A percentile compares a stretch with the other conserved stretches of the same genome.
These are phyloP conservation scores for Dicorynia guianensis DNA, from an alignment of 306 rosid genomes.

Conservation along the genomic window DNA sequence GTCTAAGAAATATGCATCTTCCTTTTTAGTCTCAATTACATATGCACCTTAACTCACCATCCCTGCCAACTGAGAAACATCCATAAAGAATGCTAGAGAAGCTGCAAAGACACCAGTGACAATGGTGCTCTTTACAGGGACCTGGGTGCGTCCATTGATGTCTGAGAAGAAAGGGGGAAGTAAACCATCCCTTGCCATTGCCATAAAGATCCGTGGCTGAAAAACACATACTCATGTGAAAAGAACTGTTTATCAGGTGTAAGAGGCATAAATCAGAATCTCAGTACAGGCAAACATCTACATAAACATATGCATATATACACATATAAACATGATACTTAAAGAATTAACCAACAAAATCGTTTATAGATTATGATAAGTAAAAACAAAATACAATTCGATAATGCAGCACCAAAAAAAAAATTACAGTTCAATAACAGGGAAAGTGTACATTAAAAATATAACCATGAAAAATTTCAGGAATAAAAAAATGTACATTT, in stretches of 20 bases:
- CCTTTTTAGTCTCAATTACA: slow-evolving; percentile 16
- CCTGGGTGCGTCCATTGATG: slow-evolving; percentile 44
- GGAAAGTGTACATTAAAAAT: neutral
- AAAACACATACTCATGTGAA: slow-evolving; percentile 32
- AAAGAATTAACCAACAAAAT: neutral
- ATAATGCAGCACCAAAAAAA: no score
- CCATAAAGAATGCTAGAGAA: slow-evolving; percentile 74
- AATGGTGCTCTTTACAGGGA: slow-evolving; percentile 63
- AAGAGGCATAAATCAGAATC: slow-evolving; percentile 29
- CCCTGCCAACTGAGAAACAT: slow-evolving; percentile 79
- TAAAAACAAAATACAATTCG: neutral
- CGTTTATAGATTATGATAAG: neutral
- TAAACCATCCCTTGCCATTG: slow-evolving; percentile 73
- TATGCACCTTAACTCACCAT: slow-evolving; percentile 63
- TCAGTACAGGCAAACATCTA: slow-evolving; percentile 7
- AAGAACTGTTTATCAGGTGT: slow-evolving; percentile 31
- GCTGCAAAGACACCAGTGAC: slow-evolving; percentile 62
- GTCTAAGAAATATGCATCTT: slow-evolving; percentile 30
- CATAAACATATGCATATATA: neutral
- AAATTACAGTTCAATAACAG: neutral
- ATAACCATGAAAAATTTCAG: neutral
- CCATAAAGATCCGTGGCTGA: slow-evolving; percentile 75
- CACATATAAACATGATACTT: neutral
- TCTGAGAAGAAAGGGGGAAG: slow-evolving; percentile 66
- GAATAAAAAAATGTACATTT: slow-evolving; percentile 23